Base-by-base conservation (phyloP, 2,329 filamentous ascomycete species). In the Xylariales sp. region DNA sequence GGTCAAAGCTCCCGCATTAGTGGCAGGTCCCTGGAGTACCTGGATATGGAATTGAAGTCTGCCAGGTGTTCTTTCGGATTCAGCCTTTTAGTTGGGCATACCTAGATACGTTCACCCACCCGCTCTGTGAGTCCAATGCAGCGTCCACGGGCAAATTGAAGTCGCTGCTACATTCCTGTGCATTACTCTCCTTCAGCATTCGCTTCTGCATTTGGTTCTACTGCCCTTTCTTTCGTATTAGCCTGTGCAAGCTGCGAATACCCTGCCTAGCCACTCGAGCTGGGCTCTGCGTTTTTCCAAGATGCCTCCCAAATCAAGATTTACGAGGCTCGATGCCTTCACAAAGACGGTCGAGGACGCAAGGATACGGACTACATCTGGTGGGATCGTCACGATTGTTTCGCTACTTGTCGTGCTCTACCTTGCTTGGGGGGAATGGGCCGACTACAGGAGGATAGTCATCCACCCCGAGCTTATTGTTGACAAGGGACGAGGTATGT, bases 271-370 rank as follows among this genome's bases (percentile, higher is more conserved):
- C 18, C 21, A 28, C 16, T 24, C 21, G 15, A 19, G 8, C 3
- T 11, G 24, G 15, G 35, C 40, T 18, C 18, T 32, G 18, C 24
- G 24, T 41, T 40, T 40, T 31, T 39, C 21, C 27, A 32, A 43
- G 37, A 97, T 97, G 93, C 74, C 90, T 51, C 70, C 84, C 59
- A 95, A 95, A 73, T 95, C 88, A 54, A 84, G 93, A 65, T 96
- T 98, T 63, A 95, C 87, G 46, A 84, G 85, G 78, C 87, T 98
- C 50, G 93, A 98, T 68, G 93, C 93, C 75, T 98, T 98, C 64
- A 95, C 91, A 38, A 98, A 98, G 70, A 98, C 93, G 10, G 93
- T 98, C 54, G 93, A 98, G 65, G 93, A 98, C 80, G 93, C 94
- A 52, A 82, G 93, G 56, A 82, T 98, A 61, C 86, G 94, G 57